Conservation (phyloP, 2,329 filamentous ascomycete genomes). For the Aspergillus novofumigatus region DNA sequence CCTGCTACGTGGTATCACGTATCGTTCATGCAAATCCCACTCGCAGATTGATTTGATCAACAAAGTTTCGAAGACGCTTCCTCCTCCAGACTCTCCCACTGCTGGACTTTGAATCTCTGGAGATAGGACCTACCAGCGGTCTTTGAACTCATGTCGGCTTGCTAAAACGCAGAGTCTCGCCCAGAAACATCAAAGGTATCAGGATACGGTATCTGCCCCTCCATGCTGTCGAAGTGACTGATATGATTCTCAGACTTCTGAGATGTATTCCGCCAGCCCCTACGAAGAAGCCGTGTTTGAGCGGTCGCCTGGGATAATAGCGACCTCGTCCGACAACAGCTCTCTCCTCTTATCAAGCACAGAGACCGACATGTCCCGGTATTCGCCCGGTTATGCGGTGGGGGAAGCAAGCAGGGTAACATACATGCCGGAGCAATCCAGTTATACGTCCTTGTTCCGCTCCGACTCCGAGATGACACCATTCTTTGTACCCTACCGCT, state of each 20-base stretch:
- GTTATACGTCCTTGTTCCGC: slow-evolving; percentile 29
- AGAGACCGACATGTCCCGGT: slow-evolving; percentile 10
- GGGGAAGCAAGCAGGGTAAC: slow-evolving; percentile 3
- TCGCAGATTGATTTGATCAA: not conserved
- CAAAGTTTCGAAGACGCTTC: not conserved
- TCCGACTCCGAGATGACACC: slow-evolving; percentile 27
- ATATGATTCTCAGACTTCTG: not conserved
- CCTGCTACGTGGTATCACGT: not conserved
- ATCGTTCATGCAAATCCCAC: not conserved
- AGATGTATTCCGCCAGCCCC: slow-evolving; percentile 2
- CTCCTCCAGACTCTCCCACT: not conserved
- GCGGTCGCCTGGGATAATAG: not conserved
- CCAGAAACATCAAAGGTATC: not conserved
- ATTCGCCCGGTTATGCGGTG: slow-evolving; percentile 5
- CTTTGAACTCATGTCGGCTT: not conserved
- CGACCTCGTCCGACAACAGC: not conserved
- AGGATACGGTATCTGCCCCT: not conserved
- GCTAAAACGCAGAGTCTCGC: not conserved
- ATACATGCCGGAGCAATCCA: slow-evolving; percentile 15
- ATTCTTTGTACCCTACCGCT: slow-evolving; percentile 31
- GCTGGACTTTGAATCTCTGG: not conserved
- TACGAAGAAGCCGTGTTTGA: slow-evolving; percentile 4
- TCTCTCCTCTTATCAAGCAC: not conserved
- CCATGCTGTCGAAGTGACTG: not conserved
- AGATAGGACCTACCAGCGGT: not conserved